Evolutionary conservation across 768 basidiomycete species (phyloP).

Genomic region (Calocera viscosa): DNA sequence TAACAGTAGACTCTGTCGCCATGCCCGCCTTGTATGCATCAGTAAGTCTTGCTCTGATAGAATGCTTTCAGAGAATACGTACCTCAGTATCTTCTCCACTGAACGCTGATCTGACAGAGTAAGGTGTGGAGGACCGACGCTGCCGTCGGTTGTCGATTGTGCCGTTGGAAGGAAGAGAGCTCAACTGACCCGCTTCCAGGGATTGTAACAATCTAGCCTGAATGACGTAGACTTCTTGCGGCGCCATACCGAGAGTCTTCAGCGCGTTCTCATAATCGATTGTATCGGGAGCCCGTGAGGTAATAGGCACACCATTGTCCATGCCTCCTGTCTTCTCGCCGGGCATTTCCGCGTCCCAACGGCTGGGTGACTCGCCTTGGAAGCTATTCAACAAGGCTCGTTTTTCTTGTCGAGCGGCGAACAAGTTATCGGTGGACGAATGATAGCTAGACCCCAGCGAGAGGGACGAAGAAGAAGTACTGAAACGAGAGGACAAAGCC

Average conservation of each 20-base stretch:
- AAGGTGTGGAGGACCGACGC: not conserved
- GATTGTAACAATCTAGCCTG: not conserved
- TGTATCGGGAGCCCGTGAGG: not conserved
- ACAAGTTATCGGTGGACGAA: not conserved
- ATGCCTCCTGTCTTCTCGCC: not conserved
- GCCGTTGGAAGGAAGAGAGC: not conserved
- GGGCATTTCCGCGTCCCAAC: not conserved
- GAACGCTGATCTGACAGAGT: not conserved
- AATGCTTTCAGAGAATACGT: not conserved
- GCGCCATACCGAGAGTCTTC: not conserved
- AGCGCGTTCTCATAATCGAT: not conserved
- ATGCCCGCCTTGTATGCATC: not conserved
- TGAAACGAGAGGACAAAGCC: conserved; percentile 2
- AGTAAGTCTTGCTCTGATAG: not conserved
- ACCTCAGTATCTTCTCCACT: conserved; percentile 4
- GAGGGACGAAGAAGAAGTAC: not conserved
- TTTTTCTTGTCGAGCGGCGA: not conserved
- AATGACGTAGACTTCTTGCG: not conserved
- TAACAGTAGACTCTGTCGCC: conserved; percentile 1
- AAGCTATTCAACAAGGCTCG: not conserved
- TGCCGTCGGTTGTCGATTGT: not conserved
- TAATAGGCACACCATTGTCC: not conserved
- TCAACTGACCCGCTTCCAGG: not conserved
- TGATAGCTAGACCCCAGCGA: not conserved
- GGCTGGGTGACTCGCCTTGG: not conserved